Conservation (phyloP, 805 yeast genomes). For the Candida ficus region DNA sequence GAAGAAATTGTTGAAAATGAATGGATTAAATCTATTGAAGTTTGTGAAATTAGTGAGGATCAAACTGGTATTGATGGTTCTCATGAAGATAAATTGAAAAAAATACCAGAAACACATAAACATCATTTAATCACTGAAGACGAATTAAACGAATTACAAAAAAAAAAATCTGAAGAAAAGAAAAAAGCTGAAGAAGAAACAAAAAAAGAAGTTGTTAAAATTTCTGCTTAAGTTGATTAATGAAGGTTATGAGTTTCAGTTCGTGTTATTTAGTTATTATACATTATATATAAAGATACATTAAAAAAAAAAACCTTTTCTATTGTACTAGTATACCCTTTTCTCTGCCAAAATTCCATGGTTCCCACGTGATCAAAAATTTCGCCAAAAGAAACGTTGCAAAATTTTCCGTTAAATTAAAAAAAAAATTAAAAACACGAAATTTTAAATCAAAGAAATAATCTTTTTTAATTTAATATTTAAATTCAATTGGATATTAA, state of each 20-base stretch:
- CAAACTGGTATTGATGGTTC: conserved; percentile 2
- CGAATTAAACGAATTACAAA: conserved; percentile 41
- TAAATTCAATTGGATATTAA: too few species aligned
- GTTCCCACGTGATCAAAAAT: not conserved
- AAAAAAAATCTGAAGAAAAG: conserved; percentile 27
- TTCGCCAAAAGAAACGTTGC: not conserved
- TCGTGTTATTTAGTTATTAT: not conserved
- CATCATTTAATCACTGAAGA: conserved; percentile 71
- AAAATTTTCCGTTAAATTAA: not conserved
- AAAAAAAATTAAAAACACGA: not conserved
- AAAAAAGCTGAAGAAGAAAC: conserved; percentile 13
- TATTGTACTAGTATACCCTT: not conserved
- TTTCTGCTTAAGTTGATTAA: conserved; percentile 1
- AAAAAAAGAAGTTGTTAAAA: not conserved
- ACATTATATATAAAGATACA: not conserved
- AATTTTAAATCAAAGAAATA: not conserved
- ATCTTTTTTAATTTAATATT: too few species aligned
- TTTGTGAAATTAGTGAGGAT: conserved; percentile 37
- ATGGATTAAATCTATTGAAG: conserved; percentile 54
- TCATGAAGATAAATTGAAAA: conserved; percentile 19
- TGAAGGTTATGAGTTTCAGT: not conserved
- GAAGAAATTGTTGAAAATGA: conserved; percentile 47
- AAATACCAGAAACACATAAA: conserved; percentile 38
- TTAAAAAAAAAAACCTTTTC: too few species aligned
- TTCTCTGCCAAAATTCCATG: too few species aligned